Evolutionary conservation across 768 basidiomycete genomes (phyloP).

Genomic region (Mycena polygramma): DNA sequence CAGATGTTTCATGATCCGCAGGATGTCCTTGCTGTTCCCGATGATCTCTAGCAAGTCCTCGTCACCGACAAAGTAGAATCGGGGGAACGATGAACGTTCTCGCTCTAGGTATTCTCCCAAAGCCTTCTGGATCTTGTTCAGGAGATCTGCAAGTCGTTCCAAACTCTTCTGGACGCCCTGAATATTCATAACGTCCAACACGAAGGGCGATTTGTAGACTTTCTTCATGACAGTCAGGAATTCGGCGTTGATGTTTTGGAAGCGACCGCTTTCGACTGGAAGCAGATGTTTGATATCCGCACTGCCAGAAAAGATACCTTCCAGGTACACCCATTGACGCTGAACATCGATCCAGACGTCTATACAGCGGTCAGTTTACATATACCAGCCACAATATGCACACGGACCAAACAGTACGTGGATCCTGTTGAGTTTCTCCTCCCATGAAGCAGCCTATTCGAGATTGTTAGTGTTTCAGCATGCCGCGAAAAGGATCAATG

Average conservation of each 20-base stretch:
- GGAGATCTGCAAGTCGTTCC: slow-evolving; percentile 94
- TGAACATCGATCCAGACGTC: slow-evolving; percentile 99
- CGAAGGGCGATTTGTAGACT: slow-evolving; percentile 98
- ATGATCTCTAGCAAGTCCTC: slow-evolving; percentile 99
- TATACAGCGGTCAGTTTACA: slow-evolving; percentile 42
- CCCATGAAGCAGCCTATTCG: slow-evolving; percentile 87
- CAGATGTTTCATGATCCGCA: slow-evolving; percentile 98
- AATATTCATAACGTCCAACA: slow-evolving; percentile 97
- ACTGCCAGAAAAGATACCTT: slow-evolving; percentile 99
- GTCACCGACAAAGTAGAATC: slow-evolving; percentile 99
- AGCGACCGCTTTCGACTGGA: slow-evolving; percentile 96
- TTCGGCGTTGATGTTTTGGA: slow-evolving; percentile 98
- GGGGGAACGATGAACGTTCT: slow-evolving; percentile 97
- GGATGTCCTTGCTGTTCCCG: slow-evolving; percentile 98
- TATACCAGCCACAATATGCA: slow-evolving; percentile 25
- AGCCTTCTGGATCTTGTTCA: slow-evolving; percentile 99
- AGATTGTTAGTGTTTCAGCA: slow-evolving; percentile 26
- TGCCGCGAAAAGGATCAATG: slow-evolving; percentile 19
- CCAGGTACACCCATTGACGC: slow-evolving; percentile 99
- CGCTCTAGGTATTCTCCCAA: slow-evolving; percentile 98
- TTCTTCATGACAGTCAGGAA: slow-evolving; percentile 99
- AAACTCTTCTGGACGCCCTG: slow-evolving; percentile 96
- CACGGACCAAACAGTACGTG: slow-evolving; percentile 92
- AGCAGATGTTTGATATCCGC: slow-evolving; percentile 99
- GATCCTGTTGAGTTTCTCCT: slow-evolving; percentile 95